Base-by-base conservation (phyloP, 306 rosid genomes). In the Fagus sylvatica region DNA sequence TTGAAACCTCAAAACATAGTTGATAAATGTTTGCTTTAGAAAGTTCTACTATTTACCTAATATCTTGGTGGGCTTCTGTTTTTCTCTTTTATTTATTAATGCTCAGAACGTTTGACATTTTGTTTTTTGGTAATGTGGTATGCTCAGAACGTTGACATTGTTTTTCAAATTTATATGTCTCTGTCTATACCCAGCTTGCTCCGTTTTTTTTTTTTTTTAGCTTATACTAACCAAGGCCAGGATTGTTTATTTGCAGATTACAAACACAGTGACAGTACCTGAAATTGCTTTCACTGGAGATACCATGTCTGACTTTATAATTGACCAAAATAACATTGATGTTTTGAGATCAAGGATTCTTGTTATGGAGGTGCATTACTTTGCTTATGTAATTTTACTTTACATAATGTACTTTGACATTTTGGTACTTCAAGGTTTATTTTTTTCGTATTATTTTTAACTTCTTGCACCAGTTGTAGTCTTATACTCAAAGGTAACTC, bases 231-330 rank as follows among this genome's bases (percentile, higher is more conserved):
- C 62, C 74, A 28, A 75, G 83, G 41, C 74, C 80, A 73, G 74
- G 43, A 46, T 72, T 60, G 12, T 49, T 70, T 84, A 33, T 82
- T 78, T 84, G 84, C 90, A 92, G 98, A 87, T 95, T 76, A 89
- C 97, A 64, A 19, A 92, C 84, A 92, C 96, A 60, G 53, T 86
- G 80, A 79, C 85, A 72, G 93, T 91, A 68, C 98, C 98, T 43
- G 90, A 87, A 85, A 73, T 95, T 72, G 98, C 98, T 79, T 95
- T 95, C 91, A 92, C 98, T 0, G 98, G 98, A 64, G 98, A 92
- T 83, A 92, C 98, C 78, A 95, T 71, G 17, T 80, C 89, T 13
- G 98, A 93, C 73, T 93, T 91, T 84, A 89, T 93, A 67, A 64
- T 82, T 65, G 94, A 93, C 74, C 77, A 82, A 80, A 81, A 56